These are phyloP conservation scores for Aegilops umbellulata DNA, from an alignment of 176 grass and related monocot genomes.

Conservation along the genomic window DNA sequence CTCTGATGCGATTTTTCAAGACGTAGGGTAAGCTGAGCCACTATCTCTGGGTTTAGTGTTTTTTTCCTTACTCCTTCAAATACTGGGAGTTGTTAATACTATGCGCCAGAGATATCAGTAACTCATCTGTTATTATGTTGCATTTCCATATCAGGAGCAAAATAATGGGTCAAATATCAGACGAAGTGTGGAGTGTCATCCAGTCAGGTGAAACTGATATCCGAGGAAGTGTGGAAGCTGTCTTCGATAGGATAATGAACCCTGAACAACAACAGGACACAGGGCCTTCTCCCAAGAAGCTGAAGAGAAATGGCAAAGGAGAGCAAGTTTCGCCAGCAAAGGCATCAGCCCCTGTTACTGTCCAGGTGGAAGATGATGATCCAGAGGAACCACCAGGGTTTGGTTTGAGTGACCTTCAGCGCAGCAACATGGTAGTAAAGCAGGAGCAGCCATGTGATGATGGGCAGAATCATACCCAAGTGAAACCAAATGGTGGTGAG, in stretches of 20 bases:
- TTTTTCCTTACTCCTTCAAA: not conserved
- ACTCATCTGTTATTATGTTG: not conserved
- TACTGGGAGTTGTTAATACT: not conserved
- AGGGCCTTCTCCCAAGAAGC: slow-evolving; percentile 37
- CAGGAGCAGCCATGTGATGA: not conserved
- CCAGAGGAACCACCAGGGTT: slow-evolving; percentile 68
- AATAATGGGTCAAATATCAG: slow-evolving; percentile 84
- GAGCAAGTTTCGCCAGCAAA: slow-evolving; percentile 25
- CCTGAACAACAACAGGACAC: slow-evolving; percentile 32
- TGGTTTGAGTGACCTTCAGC: slow-evolving; percentile 38
- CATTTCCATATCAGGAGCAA: slow-evolving; percentile 48
- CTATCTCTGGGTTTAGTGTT: slow-evolving; percentile 2
- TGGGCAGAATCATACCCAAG: slow-evolving; percentile 20
- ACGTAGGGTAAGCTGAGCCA: slow-evolving; percentile 57
- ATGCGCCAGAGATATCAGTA: not conserved
- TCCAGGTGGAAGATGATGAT: slow-evolving; percentile 41
- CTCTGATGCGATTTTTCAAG: slow-evolving; percentile 88
- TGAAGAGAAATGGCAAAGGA: slow-evolving; percentile 36
- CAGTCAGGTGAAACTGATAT: slow-evolving; percentile 66
- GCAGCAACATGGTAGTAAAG: not conserved
- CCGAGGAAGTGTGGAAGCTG: slow-evolving; percentile 45
- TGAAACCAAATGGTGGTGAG: slow-evolving; percentile 27
- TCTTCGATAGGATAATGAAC: slow-evolving; percentile 63
- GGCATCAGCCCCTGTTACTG: slow-evolving; percentile 20
- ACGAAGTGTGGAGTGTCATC: slow-evolving; percentile 66